These are phyloP conservation scores for Turnera subulata DNA, from an alignment of 345 rosid species.

Conservation along the genomic window DNA sequence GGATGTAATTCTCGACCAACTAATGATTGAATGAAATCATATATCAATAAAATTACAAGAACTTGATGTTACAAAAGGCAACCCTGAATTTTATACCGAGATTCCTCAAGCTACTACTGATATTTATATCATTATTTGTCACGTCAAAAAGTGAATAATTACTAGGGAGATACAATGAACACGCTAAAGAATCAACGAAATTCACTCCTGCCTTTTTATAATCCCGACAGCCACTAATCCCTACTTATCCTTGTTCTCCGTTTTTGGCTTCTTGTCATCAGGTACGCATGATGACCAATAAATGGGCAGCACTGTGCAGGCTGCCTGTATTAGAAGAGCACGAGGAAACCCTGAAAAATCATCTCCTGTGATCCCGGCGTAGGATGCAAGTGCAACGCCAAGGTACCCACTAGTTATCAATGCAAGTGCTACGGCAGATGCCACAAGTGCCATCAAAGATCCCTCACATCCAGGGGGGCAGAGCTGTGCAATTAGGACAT, in stretches of 20 bases:
- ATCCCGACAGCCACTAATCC: no score
- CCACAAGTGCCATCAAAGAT: slow-evolving; percentile 75
- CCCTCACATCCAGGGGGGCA: slow-evolving; percentile 93
- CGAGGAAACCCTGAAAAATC: slow-evolving; percentile 59
- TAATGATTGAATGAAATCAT: not conserved
- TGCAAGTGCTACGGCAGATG: slow-evolving; percentile 70
- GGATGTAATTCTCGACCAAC: not conserved
- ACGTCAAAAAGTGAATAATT: no score
- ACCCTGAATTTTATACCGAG: no score
- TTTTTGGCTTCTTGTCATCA: slow-evolving; percentile 33
- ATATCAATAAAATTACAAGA: not conserved
- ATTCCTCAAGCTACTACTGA: no score
- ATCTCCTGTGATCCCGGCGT: slow-evolving; percentile 50
- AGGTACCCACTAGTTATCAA: slow-evolving; percentile 71
- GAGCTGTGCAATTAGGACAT: slow-evolving; percentile 55
- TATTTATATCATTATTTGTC: no score
- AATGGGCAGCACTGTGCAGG: slow-evolving; percentile 53
- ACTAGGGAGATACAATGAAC: no score
- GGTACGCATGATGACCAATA: slow-evolving; percentile 56
- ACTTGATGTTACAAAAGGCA: no score
- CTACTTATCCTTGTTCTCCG: slow-evolving; percentile 34
- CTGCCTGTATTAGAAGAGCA: slow-evolving; percentile 61
- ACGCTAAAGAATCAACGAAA: no score
- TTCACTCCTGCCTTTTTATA: no score
- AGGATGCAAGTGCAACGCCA: slow-evolving; percentile 71